Evolutionary conservation across 805 yeast genomes (phyloP), one percentile per base, ranked within the genome.

Genomic region (Zygotorulaspora sp.): DNA sequence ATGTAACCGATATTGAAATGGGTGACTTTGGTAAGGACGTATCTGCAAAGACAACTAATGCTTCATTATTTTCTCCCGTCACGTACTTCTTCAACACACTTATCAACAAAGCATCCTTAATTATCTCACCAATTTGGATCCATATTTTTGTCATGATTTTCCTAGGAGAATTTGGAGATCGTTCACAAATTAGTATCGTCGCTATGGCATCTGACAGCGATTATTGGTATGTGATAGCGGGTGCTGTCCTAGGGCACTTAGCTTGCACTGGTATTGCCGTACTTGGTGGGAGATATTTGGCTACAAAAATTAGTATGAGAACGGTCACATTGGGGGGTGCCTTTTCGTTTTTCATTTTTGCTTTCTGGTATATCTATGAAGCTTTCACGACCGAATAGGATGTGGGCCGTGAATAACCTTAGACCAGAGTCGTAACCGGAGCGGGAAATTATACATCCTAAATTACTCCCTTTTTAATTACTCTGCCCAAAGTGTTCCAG

Each of bases 91-190:
- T 49, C 6, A 53, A 55, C 20, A 33, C 29, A 1, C 34, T 40
- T 27, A 11, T 45, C 14, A 30, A 32, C n/a, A 77, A 78, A 27
- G 77, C 81, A 2, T 62, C 78, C 2, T 75, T 78, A 40, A 64
- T 87, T 4, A 67, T 90, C 39, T 83, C 95, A 3, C 97, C 98
- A 3, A 66, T 80, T 7, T 92, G 95, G 89, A 81, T 88, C 48
- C 96, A 90, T 68, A 90, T 90, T 4, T 92, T 92, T 57, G 78
- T 78, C 37, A 90, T 92, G 97, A 86, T 96, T 4, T 92, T 92
- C 61, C 67, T 92, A 34, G 98, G 97, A 44, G 99, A 92, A 67
- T 88, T 97, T 95, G 99, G 99, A 35, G 99, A 92, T 63, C 79
- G 98, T 55, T 88, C 97, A 9, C 99, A 92, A 67, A 87, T 92